Conservation (phyloP, 116 monocot species). For the Trichopus zeylanicus region DNA sequence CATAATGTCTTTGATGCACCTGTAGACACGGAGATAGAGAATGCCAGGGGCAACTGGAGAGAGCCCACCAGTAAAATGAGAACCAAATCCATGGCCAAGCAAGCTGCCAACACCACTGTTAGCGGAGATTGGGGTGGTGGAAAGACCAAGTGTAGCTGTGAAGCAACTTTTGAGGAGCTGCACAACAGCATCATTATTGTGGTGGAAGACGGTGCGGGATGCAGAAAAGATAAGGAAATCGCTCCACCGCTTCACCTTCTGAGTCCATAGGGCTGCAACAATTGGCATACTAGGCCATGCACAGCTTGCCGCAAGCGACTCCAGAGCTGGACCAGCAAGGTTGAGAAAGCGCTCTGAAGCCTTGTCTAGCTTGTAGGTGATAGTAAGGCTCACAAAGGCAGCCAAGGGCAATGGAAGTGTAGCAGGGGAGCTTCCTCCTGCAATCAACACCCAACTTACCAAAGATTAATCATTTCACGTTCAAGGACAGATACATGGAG, state of each 20-base stretch:
- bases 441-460: slow-evolving; percentile 5
- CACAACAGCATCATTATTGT: slow-evolving; percentile 66
- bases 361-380: slow-evolving; percentile 94
- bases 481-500: background rate
- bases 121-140: slow-evolving; percentile 13
- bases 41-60: slow-evolving; percentile 88
- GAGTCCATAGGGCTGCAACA: slow-evolving; percentile 88
- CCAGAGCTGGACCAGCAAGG: slow-evolving; percentile 89
- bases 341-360: slow-evolving; percentile 80
- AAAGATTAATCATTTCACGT: background rate
- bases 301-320: slow-evolving; percentile 82
- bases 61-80: slow-evolving; percentile 69
- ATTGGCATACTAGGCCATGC: slow-evolving; percentile 99
- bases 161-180: slow-evolving; percentile 91
- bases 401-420: slow-evolving; percentile 89
- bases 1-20: slow-evolving; percentile 58
- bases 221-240: slow-evolving; percentile 91
- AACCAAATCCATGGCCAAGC: slow-evolving; percentile 90
- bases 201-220: slow-evolving; percentile 82
- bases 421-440: slow-evolving; percentile 56
- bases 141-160: slow-evolving; percentile 45
- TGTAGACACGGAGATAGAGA: slow-evolving; percentile 67
- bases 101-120: slow-evolving; percentile 70
- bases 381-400: slow-evolving; percentile 94
- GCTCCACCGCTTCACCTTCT: slow-evolving; percentile 89